Base-by-base conservation (phyloP, 352 stramenopile genomes). In the Phytophthora aleatoria region DNA sequence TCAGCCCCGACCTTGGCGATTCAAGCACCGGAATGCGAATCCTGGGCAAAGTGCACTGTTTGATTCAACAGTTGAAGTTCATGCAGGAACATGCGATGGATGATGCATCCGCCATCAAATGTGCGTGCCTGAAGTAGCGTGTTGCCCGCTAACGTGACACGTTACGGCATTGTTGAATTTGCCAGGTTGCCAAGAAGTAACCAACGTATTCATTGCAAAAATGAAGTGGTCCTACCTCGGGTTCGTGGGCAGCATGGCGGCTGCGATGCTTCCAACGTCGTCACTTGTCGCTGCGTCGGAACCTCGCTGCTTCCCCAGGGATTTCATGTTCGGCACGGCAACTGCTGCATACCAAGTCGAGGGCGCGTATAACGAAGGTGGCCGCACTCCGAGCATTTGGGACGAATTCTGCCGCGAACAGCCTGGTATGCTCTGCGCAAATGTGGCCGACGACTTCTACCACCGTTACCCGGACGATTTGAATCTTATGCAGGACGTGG, bases 401-500 rank as follows among this genome's bases (percentile, higher is more conserved):
- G 95, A 98, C 80, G 86, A 82, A 28, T 98, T 91, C 67, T 89
- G 77, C 43, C 73, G 74, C n/a, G 80, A 80, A 16, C 60, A 83
- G 20, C 67, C 79, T 20, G 69, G 91, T 67, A 72, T 84, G 31
- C 79, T 92, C 51, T 95, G 71, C 26, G 92, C 90, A 28, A 85
- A 97, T 61, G 73, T 98, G 13, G 92, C 90, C 3, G 91, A 89
- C 75, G 94, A 98, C 80, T 91, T 97, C 63, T 98, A 97, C 70
- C 83, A 98, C 76, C 75, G 79, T 31, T 97, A 90, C 71, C 69
- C 91, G 50, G 64, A 96, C 42, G 96, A 99, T 74, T 79, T 99
- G 36, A 47, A 87, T 54, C 70, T 98, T 28, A 98, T 98, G 91
- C 48, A 78, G 96, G 53, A 93, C 54, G 61, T 97, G 33, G 90